Conservation (phyloP, 768 basidiomycete species). For the Kwoniella sp. region DNA sequence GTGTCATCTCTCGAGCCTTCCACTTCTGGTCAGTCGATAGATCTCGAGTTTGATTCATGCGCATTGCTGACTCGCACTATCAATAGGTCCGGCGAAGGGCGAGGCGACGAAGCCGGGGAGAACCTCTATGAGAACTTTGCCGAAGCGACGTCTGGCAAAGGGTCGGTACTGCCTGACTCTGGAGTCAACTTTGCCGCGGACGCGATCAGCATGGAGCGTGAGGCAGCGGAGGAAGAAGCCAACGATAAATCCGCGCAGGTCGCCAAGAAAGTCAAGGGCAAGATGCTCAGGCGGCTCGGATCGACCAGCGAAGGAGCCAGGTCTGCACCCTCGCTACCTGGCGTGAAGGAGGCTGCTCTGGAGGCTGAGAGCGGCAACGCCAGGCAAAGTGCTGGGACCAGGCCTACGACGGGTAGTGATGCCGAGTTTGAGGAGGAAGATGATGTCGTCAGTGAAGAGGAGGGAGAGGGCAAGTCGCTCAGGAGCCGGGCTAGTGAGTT, state of each 20-base stretch:
- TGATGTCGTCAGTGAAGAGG: background rate
- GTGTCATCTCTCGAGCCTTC: constrained; percentile 79
- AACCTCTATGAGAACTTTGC: constrained; percentile 52
- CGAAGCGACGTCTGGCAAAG: constrained; percentile 48
- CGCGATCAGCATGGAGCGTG: constrained; percentile 40
- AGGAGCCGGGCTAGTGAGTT: constrained; percentile 27
- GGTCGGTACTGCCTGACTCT: constrained; percentile 33
- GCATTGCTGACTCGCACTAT: background rate
- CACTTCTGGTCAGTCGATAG: constrained; percentile 45
- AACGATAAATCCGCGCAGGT: constrained; percentile 31
- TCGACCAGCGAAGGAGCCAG: constrained; percentile 19
- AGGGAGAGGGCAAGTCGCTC: constrained; percentile 1
- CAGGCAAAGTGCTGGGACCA: background rate
- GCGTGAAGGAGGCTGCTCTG: constrained; percentile 6
- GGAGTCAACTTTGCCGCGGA: constrained; percentile 38
- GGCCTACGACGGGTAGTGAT: constrained; percentile 8
- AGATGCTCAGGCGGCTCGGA: constrained; percentile 3
- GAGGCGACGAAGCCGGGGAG: constrained; percentile 44
- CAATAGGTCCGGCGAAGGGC: constrained; percentile 46
- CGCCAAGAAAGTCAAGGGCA: background rate
- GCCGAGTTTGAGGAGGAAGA: constrained; percentile 55
- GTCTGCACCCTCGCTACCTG: constrained; percentile 15
- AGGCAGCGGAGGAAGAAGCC: constrained; percentile 40
- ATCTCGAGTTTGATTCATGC: background rate
- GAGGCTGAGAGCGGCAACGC: constrained; percentile 55